phyloP scores from a whole-genome alignment of 768 basidiomycete species.

The Exidia glandulosa region DNA sequence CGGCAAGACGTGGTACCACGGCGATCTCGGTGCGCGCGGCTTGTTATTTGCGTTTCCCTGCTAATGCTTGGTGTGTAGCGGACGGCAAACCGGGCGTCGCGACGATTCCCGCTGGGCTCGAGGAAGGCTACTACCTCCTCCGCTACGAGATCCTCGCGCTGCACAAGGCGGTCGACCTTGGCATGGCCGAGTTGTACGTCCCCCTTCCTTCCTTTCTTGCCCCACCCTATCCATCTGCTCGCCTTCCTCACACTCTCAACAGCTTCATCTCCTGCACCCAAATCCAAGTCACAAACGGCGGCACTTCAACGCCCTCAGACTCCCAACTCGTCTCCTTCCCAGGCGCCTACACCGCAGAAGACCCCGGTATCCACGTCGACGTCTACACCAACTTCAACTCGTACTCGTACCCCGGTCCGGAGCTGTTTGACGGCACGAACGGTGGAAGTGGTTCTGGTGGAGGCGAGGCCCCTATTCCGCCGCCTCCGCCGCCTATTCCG shows the following conservation, averaged over 20 bases:
- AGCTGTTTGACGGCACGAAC: not conserved
- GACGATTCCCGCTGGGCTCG: not conserved
- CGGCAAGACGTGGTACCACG: not conserved
- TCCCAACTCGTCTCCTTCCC: slow-evolving; percentile 29
- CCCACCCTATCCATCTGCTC: not conserved
- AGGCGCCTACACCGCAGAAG: slow-evolving; percentile 29
- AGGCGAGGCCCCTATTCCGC: too few relatives aligned
- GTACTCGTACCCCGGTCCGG: slow-evolving; percentile 14
- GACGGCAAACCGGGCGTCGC: not conserved
- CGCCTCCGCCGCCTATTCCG: too few relatives aligned
- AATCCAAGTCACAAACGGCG: slow-evolving; percentile 35
- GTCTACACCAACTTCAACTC: slow-evolving; percentile 31
- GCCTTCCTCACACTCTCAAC: not conserved
- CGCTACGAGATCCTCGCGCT: not conserved
- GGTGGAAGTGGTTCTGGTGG: not conserved
- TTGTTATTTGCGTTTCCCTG: too few relatives aligned
- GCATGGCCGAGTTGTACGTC: not conserved
- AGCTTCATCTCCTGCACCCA: slow-evolving; percentile 41
- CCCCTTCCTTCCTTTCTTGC: not conserved
- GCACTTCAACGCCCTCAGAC: slow-evolving; percentile 29
- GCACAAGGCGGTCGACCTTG: not conserved
- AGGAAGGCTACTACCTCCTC: not conserved
- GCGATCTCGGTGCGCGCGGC: too few relatives aligned
- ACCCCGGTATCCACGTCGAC: slow-evolving; percentile 37
- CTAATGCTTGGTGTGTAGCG: too few relatives aligned